These are phyloP conservation scores for Taphrina deformans DNA, from an alignment of 1,139 yeast species.

Conservation along the genomic window DNA sequence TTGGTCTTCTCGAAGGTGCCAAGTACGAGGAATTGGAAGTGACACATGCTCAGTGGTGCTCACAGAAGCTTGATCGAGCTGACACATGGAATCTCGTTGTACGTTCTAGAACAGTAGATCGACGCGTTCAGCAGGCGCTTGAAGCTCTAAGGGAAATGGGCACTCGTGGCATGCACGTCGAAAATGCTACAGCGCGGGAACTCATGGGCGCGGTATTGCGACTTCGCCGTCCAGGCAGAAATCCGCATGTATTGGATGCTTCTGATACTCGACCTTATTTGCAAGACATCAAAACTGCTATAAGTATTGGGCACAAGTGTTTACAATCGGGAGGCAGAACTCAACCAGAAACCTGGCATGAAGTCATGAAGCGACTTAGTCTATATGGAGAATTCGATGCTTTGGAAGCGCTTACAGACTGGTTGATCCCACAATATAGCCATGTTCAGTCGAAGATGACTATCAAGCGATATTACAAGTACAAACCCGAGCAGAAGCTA, in stretches of 20 bases:
- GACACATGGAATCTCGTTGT: constrained; percentile 33
- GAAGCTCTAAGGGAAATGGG: constrained; percentile 15
- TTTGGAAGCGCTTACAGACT: constrained; percentile 2
- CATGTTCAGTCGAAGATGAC: not conserved
- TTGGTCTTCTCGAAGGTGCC: constrained; percentile 23
- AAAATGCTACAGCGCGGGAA: constrained; percentile 29
- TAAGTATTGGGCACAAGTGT: constrained; percentile 16
- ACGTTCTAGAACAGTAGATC: constrained; percentile 18
- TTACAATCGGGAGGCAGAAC: constrained; percentile 23
- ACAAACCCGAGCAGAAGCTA: not conserved
- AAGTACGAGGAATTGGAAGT: constrained; percentile 2
- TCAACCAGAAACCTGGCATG: constrained; percentile 34
- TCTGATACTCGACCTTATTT: constrained; percentile 27
- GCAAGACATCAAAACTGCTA: constrained; percentile 21
- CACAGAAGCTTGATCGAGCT: not conserved
- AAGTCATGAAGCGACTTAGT: constrained; percentile 24
- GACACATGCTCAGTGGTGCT: constrained; percentile 1
- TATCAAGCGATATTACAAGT: not conserved
- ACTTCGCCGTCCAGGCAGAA: constrained; percentile 1
- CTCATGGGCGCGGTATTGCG: constrained; percentile 4
- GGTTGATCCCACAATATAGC: constrained; percentile 26
- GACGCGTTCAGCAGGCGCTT: constrained; percentile 6
- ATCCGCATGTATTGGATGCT: constrained; percentile 12
- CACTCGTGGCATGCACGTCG: constrained; percentile 8
- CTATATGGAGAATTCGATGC: constrained; percentile 23